Base-by-base conservation (phyloP, 108 stramenopile species). In the Cyclotella choctawhatcheeana region DNA sequence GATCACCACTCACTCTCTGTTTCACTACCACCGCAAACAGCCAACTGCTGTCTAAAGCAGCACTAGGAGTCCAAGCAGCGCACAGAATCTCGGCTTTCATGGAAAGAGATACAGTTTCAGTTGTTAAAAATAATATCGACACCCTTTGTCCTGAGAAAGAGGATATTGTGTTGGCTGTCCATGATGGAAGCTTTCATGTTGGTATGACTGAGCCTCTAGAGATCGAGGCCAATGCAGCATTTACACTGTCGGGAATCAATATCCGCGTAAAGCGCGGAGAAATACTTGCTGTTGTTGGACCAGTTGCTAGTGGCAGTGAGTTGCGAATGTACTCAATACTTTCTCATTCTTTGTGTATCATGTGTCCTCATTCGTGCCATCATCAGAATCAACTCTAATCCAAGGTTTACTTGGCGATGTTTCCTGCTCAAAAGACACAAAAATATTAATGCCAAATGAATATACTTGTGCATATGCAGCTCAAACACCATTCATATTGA, bases 401-500 rank as follows among this genome's bases (percentile, higher is more conserved):
- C n/a, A n/a, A n/a, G n/a, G n/a, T n/a, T n/a, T n/a, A n/a, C n/a
- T n/a, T n/a, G n/a, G n/a, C n/a, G n/a, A n/a, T n/a, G n/a, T n/a
- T n/a, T n/a, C 91, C 24, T 61, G 86, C 32, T 72, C 89, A n/a
- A 67, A 66, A 8, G 75, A 82, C 44, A 58, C 67, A 16, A 84
- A 84, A 22, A 71, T 58, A 18, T 62, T 88, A 25, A 34, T 53
- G 21, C 58, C 87, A 2, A 81, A 88, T 33, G 92, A 91, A 10
- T 69, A 34, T 31, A 74, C 88, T 56, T n/a, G n/a, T n/a, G 88
- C 97, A 7, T 97, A 91, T 72, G 93, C 84, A 35, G 86, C 94
- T 5, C 97, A 98, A 75, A 80, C 85, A 1, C 85, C 97, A 12
- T 98, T 96, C 95, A 95, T 98, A 34, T 56, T 97, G 52, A 98